Conservation (phyloP, 495 filamentous ascomycete genomes). For the Penicillium fimorum region DNA sequence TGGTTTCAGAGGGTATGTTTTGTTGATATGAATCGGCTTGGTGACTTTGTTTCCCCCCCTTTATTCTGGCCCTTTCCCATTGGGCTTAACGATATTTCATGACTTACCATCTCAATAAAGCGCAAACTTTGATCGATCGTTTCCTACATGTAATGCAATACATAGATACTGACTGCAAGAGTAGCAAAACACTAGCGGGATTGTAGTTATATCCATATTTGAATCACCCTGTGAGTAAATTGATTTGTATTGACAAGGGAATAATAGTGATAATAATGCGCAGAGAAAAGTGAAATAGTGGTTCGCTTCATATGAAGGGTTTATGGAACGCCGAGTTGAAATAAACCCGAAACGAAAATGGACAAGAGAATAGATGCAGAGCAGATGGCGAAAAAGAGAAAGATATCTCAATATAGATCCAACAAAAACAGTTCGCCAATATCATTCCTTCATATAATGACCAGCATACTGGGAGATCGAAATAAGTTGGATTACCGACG, state of each 20-base stretch:
- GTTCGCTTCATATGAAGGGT: neutral
- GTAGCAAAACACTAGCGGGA: neutral
- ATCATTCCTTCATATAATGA: conserved; percentile 5
- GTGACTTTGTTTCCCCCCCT: neutral
- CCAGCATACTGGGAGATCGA: neutral
- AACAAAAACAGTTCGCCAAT: neutral
- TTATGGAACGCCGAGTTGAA: conserved; percentile 1
- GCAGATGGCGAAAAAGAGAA: neutral
- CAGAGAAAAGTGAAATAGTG: neutral
- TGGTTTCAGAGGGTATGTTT: neutral
- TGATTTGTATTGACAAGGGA: conserved; percentile 1
- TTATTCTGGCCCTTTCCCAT: neutral
- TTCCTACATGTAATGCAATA: neutral
- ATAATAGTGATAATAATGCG: neutral
- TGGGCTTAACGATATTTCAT: conserved; percentile 1
- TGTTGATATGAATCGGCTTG: neutral
- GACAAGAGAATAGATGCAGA: neutral
- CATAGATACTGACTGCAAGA: neutral
- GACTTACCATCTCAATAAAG: neutral
- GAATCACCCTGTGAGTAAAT: neutral
- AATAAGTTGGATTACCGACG: conserved; percentile 1
- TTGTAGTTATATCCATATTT: neutral
- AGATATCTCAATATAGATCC: neutral
- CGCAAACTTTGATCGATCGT: neutral
- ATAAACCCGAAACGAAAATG: neutral